Conservation (phyloP, 768 basidiomycete species). For the Rhizopogon rudus region DNA sequence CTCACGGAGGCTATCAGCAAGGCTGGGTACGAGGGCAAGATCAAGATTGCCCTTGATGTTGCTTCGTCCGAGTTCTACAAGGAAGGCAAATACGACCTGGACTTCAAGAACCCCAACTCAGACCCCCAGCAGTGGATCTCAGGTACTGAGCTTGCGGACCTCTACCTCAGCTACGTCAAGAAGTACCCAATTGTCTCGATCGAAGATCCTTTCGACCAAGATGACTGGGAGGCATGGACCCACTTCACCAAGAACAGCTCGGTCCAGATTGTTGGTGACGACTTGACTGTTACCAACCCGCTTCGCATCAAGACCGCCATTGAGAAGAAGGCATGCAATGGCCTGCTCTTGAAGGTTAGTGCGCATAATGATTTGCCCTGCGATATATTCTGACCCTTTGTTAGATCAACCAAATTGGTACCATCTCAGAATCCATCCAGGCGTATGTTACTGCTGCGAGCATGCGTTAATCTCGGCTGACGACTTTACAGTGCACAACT, state of each 20-base stretch:
- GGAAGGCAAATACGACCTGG: slow-evolving; percentile 98
- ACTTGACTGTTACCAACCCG: slow-evolving; percentile 97
- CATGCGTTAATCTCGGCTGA: slow-evolving; percentile 1
- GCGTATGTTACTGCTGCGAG: slow-evolving; percentile 55
- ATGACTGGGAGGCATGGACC: slow-evolving; percentile 98
- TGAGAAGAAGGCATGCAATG: slow-evolving; percentile 99
- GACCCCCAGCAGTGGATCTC: slow-evolving; percentile 96
- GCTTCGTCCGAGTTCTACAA: slow-evolving; percentile 99
- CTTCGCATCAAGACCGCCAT: slow-evolving; percentile 97
- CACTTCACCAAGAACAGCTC: slow-evolving; percentile 78
- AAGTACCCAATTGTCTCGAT: slow-evolving; percentile 96
- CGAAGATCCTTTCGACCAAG: slow-evolving; percentile 99
- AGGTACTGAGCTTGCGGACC: slow-evolving; percentile 86
- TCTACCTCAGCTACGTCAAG: slow-evolving; percentile 82
- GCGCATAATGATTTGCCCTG: neutral
- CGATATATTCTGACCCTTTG: slow-evolving; percentile 2
- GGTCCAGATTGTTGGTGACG: slow-evolving; percentile 93
- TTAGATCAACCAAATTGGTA: slow-evolving; percentile 97
- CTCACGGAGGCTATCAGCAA: slow-evolving; percentile 94
- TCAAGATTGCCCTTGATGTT: slow-evolving; percentile 97
- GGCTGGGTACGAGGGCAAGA: slow-evolving; percentile 97
- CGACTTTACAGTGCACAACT: slow-evolving; percentile 73
- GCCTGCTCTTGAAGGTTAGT: slow-evolving; percentile 86
- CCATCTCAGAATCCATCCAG: slow-evolving; percentile 98
- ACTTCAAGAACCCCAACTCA: slow-evolving; percentile 99